Conservation (phyloP, 495 filamentous ascomycete genomes). For the Neurospora intermedia region DNA sequence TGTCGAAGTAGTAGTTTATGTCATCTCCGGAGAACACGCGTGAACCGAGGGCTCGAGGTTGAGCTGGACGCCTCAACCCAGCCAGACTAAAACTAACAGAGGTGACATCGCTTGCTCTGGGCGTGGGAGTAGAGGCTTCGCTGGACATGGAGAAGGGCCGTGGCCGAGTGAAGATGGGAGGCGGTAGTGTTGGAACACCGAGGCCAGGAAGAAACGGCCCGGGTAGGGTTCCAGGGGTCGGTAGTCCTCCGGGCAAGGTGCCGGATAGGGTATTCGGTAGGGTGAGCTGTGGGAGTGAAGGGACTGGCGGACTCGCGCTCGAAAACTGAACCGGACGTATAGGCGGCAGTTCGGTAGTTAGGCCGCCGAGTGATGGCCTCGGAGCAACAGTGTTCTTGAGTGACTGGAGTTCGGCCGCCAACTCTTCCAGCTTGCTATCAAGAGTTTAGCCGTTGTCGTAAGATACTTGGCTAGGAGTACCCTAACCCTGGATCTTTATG, state of each 20-base stretch:
- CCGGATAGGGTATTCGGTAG: not conserved
- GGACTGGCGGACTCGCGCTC: not conserved
- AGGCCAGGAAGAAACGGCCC: slow-evolving; percentile 1
- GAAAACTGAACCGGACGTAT: slow-evolving; percentile 8
- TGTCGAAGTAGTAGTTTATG: slow-evolving; percentile 36
- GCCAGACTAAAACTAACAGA: not conserved
- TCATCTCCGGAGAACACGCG: slow-evolving; percentile 36
- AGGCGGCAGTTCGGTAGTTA: slow-evolving; percentile 7
- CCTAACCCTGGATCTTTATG: not conserved
- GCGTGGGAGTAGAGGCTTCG: slow-evolving; percentile 8
- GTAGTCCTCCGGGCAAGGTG: not conserved
- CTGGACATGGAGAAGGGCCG: slow-evolving; percentile 5
- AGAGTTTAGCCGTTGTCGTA: not conserved
- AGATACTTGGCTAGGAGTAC: not conserved
- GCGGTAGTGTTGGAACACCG: slow-evolving; percentile 3
- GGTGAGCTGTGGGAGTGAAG: not conserved
- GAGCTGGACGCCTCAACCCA: slow-evolving; percentile 9
- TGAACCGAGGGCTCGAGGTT: slow-evolving; percentile 32
- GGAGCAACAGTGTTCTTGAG: slow-evolving; percentile 34
- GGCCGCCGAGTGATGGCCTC: not conserved
- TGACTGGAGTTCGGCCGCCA: slow-evolving; percentile 33
- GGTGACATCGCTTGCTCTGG: slow-evolving; percentile 4
- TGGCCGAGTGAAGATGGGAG: slow-evolving; percentile 8
- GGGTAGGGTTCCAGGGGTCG: not conserved
- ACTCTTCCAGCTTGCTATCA: slow-evolving; percentile 32